Conservation (phyloP, 73 alveolate species). For the Breviolum minutum region DNA sequence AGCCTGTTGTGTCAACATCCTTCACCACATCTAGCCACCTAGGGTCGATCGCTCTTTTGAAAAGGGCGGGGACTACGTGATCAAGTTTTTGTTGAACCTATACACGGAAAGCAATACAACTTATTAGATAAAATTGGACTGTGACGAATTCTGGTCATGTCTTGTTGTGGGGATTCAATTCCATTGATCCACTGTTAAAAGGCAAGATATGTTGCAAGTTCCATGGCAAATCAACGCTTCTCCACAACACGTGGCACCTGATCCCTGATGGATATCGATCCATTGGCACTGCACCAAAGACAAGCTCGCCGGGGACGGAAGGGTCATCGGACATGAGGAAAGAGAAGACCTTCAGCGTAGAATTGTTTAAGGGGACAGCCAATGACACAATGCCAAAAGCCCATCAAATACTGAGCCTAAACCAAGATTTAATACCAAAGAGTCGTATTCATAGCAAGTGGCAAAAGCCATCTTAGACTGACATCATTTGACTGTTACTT, state of each 20-base stretch:
- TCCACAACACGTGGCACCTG: neutral
- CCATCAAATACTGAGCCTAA: too few relatives aligned
- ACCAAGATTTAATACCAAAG: too few relatives aligned
- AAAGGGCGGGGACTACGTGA: neutral
- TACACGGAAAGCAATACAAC: too few relatives aligned
- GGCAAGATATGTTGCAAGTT: neutral
- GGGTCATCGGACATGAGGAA: constrained; percentile 40
- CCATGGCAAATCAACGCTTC: neutral
- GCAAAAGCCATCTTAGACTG: too few relatives aligned
- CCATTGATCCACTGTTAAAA: too few relatives aligned
- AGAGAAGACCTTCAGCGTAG: constrained; percentile 28
- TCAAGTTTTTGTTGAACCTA: too few relatives aligned
- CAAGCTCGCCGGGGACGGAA: constrained; percentile 30
- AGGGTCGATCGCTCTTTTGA: neutral
- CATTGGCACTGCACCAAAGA: constrained; percentile 51
- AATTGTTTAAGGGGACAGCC: neutral
- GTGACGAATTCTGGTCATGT: too few relatives aligned
- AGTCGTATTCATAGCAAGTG: too few relatives aligned
- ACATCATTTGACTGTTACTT: too few relatives aligned
- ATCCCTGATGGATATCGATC: constrained; percentile 54
- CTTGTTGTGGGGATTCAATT: too few relatives aligned
- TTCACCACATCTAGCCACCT: constrained; percentile 81
- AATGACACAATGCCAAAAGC: too few relatives aligned
- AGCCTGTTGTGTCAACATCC: constrained; percentile 16
- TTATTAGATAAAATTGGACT: too few relatives aligned